Evolutionary conservation across 176 grass and related monocot genomes (phyloP), one percentile per base, ranked within the genome.

Genomic region (Musa itinerans): DNA sequence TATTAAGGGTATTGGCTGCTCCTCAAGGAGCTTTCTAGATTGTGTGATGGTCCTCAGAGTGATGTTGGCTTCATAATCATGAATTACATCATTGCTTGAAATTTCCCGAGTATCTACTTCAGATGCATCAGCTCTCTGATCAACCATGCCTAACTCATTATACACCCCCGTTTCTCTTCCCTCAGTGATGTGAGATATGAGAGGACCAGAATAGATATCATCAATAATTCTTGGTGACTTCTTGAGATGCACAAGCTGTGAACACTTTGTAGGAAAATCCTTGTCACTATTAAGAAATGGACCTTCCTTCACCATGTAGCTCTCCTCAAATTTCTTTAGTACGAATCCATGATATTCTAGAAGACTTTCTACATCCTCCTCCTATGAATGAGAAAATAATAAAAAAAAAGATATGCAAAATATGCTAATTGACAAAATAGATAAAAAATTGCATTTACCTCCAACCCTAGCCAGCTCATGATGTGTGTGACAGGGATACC

Each of bases 221-320:
- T 78, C 49, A 16, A 93, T 48, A 29, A 98, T 59, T 68, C 53
- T 85, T 70, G 82, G 71, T 3, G 88, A 91, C 80, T 83, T 98
- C 83, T 98, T 98, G 0, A 14, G 76, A 62, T 83, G 88, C 73
- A 98, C 94, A 79, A 93, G 86, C 68, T 82, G 80, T 54, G 88
- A 93, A 76, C 84, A 71, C 54, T 87, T 80, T 54, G 83, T 88
- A 78, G 83, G 82, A 78, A 86, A 90, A 76, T 93, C 88, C 0
- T 20, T 81, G 67, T 93, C 90, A 64, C 82, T 78, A 48, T 88
- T 89, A 81, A 91, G 79, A 87, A 98, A 93, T 8, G 80, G 78
- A 14, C 94, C 88, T 78, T 91, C 88, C 86, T 93, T 98, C 69
- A 98, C 90, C 73, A 93, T 76, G 80, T 91, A 98, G 8, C 63